phyloP scores from a whole-genome alignment of 371 early-diverging fungal genomes.

The Funneliformis caledonium region DNA sequence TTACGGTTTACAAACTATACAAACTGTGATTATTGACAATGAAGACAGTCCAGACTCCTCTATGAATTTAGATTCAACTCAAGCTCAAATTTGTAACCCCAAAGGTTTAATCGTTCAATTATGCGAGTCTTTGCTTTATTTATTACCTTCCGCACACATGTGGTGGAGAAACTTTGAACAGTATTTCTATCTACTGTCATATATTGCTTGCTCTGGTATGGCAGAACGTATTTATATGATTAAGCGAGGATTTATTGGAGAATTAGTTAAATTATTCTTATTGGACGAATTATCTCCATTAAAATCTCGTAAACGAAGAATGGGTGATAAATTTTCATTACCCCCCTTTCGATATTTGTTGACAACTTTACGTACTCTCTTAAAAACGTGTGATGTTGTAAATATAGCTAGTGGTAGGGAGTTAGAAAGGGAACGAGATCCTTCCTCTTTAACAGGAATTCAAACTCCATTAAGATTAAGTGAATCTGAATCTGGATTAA shows the following conservation, averaged over 20 bases:
- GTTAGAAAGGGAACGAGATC: not conserved
- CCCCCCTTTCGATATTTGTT: slow-evolving; percentile 49
- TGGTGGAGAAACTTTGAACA: slow-evolving; percentile 57
- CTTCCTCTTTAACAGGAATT: not conserved
- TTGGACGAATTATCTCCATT: slow-evolving; percentile 47
- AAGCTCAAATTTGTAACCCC: not conserved
- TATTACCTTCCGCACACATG: slow-evolving; percentile 46
- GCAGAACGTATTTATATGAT: slow-evolving; percentile 52
- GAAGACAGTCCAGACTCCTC: not conserved
- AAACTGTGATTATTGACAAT: slow-evolving; percentile 30
- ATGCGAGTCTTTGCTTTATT: slow-evolving; percentile 41
- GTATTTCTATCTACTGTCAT: slow-evolving; percentile 52
- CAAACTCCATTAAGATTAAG: slow-evolving; percentile 18
- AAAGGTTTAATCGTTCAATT: slow-evolving; percentile 40
- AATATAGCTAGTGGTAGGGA: not conserved
- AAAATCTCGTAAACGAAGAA: slow-evolving; percentile 45
- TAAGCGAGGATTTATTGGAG: slow-evolving; percentile 44
- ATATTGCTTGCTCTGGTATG: slow-evolving; percentile 63
- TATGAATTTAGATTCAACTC: slow-evolving; percentile 29
- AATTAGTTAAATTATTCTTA: slow-evolving; percentile 49
- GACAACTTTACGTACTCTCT: slow-evolving; percentile 44
- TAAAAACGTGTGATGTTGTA: slow-evolving; percentile 44
- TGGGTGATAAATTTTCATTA: slow-evolving; percentile 54
- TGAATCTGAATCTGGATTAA: slow-evolving; percentile 2
- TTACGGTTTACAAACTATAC: slow-evolving; percentile 16